Conservation (phyloP, 495 filamentous ascomycete genomes). For the Penicillium crystallinum region DNA sequence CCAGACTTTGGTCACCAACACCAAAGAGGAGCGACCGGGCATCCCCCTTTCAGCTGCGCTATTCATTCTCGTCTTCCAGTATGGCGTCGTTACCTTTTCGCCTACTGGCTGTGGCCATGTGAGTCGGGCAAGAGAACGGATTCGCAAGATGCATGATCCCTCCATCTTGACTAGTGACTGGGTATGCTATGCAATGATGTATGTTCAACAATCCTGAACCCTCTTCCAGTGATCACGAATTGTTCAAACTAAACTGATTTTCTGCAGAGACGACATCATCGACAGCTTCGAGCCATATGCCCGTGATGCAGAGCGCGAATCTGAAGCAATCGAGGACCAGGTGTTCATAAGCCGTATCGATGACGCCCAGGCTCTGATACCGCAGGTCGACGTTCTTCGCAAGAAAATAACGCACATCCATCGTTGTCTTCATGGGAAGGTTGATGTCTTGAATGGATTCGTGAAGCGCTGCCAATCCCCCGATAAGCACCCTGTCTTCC, state of each 20-base stretch:
- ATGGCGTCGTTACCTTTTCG: slow-evolving; percentile 86
- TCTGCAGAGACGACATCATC: slow-evolving; percentile 78
- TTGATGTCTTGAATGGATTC: slow-evolving; percentile 93
- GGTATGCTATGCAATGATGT: slow-evolving; percentile 97
- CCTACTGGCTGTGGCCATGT: slow-evolving; percentile 73
- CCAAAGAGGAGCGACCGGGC: slow-evolving; percentile 49
- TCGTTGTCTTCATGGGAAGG: slow-evolving; percentile 82
- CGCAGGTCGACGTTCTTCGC: slow-evolving; percentile 75
- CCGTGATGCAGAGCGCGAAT: slow-evolving; percentile 67
- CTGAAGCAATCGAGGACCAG: slow-evolving; percentile 85
- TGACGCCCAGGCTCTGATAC: slow-evolving; percentile 73
- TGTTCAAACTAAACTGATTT: slow-evolving; percentile 11
- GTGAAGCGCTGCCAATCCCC: slow-evolving; percentile 83
- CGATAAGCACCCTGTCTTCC: slow-evolving; percentile 78
- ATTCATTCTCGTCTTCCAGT: slow-evolving; percentile 89
- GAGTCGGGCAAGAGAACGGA: slow-evolving; percentile 72
- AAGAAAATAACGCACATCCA: slow-evolving; percentile 89
- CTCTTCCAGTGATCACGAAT: not conserved
- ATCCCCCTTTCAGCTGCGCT: slow-evolving; percentile 75
- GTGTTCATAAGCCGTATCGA: slow-evolving; percentile 81
- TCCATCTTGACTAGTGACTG: slow-evolving; percentile 83
- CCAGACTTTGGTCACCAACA: slow-evolving; percentile 69
- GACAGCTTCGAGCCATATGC: slow-evolving; percentile 85
- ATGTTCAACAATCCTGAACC: slow-evolving; percentile 25
- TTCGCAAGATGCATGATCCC: slow-evolving; percentile 79